Evolutionary conservation across 1,284 basidiomycete species (phyloP).

Genomic region (Leccinum subatratum): DNA sequence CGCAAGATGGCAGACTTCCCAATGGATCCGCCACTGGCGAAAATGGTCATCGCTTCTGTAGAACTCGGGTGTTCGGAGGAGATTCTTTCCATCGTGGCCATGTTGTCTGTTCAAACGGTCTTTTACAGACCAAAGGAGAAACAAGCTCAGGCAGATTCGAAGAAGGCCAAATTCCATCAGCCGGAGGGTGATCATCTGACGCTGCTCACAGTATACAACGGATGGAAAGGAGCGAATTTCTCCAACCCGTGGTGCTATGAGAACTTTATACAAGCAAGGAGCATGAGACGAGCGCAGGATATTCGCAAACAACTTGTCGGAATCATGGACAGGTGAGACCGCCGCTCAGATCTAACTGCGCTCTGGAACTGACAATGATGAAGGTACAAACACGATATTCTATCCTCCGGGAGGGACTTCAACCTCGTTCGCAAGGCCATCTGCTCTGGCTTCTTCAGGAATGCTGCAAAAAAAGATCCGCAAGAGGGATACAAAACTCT

Average conservation of each 20-base stretch:
- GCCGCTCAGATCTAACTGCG: background rate
- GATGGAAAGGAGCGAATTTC: conserved; percentile 94
- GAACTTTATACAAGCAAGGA: conserved; percentile 96
- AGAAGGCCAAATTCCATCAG: conserved; percentile 98
- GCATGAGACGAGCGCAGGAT: conserved; percentile 96
- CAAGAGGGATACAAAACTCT: conserved; percentile 98
- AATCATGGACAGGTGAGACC: conserved; percentile 90
- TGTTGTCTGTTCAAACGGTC: conserved; percentile 94
- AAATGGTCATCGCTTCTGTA: conserved; percentile 98
- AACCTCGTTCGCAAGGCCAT: conserved; percentile 93
- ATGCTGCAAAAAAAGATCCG: conserved; percentile 94
- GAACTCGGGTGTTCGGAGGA: conserved; percentile 97
- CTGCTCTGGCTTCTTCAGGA: conserved; percentile 93
- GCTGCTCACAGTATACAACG: conserved; percentile 94
- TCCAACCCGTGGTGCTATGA: conserved; percentile 96
- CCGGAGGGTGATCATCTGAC: conserved; percentile 98
- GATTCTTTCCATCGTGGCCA: conserved; percentile 93
- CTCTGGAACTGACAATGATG: conserved; percentile 15
- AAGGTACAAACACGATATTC: conserved; percentile 92
- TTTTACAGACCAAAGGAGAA: conserved; percentile 99
- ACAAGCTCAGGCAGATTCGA: conserved; percentile 97
- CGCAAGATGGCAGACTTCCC: conserved; percentile 99
- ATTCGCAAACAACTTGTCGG: conserved; percentile 95
- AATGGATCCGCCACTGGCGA: conserved; percentile 92
- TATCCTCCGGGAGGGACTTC: conserved; percentile 88